Evolutionary conservation across 257 asterid species (phyloP), one percentile per base, ranked within the genome.

Genomic region (Verbena officinalis): DNA sequence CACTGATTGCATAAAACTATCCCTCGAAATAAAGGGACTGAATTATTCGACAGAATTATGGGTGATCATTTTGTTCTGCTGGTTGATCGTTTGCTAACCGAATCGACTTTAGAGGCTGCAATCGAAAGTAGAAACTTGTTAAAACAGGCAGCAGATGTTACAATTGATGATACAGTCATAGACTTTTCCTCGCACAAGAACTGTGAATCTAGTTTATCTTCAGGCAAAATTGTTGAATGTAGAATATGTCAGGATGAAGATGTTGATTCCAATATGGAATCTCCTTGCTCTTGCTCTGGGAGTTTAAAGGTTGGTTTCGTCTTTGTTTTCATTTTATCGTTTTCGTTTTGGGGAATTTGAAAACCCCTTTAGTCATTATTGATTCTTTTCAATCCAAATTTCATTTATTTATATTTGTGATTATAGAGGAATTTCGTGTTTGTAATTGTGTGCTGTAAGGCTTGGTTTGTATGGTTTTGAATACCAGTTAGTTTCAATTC

Each of bases 221-320:
- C 89, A 40, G 77, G 86, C 68, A 90, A 90, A 69, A 40, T 88
- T 65, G 95, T 67, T 10, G 97, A 90, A 81, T 94, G 99, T 83
- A 86, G 97, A 78, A 94, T 94, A 73, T 94, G 99, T 69, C 99
- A 90, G 69, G 99, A 94, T 55, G 99, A 94, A 62, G 99, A 85
- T 69, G 14, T 85, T 31, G 90, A 87, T 81, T 78, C 80, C 0
- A 86, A 77, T 49, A 88, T 94, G 99, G 99, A 94, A 78, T 61
- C 86, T 71, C 99, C 99, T 64, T 94, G 99, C 72, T 88, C 99
- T 65, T 94, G 99, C 72, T 82, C 89, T 44, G 99, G 99, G 38
- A 94, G 99, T 82, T 84, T 90, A 76, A 94, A 87, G 96, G 97
- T 93, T 76, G 59, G 80, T 69, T 45, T 15, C 61, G 11, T 39